Conservation (phyloP, 208 protist species). For the Entamoeba dispar region DNA sequence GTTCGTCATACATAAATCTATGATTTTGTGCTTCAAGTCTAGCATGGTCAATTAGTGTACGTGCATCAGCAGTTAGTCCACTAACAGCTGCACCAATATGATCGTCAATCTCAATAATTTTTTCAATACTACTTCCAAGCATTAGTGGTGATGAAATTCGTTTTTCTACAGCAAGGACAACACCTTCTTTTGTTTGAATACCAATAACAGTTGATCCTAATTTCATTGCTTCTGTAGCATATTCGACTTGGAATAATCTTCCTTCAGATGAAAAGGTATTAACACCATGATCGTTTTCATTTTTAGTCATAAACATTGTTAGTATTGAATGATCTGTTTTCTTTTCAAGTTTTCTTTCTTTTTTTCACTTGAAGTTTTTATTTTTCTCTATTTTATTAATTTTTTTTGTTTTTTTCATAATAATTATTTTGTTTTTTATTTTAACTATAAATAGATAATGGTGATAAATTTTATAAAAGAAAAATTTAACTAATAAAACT, state of each 20-base stretch:
- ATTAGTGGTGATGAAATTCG: constrained; percentile 81
- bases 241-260: constrained; percentile 92
- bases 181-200: constrained; percentile 79
- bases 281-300: constrained; percentile 86
- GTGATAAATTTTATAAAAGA: too few relatives aligned
- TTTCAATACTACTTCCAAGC: constrained; percentile 74
- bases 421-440: too few relatives aligned
- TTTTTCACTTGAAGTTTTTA: too few relatives aligned
- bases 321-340: too few relatives aligned
- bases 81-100: constrained; percentile 77
- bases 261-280: constrained; percentile 98
- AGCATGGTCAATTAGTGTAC: constrained; percentile 46
- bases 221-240: constrained; percentile 69
- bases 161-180: constrained; percentile 95
- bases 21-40: constrained; percentile 92
- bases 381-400: too few relatives aligned
- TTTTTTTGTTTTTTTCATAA: too few relatives aligned
- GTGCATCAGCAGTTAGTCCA: constrained; percentile 87
- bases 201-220: constrained; percentile 89
- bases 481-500: too few relatives aligned
- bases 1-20: constrained; percentile 93
- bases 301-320: constrained; percentile 14
- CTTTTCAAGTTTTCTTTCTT: too few relatives aligned
- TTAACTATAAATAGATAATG: too few relatives aligned
- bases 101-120: constrained; percentile 84